These are phyloP conservation scores for Venturia effusa DNA, from an alignment of 2,329 filamentous ascomycete species.

Conservation along the genomic window DNA sequence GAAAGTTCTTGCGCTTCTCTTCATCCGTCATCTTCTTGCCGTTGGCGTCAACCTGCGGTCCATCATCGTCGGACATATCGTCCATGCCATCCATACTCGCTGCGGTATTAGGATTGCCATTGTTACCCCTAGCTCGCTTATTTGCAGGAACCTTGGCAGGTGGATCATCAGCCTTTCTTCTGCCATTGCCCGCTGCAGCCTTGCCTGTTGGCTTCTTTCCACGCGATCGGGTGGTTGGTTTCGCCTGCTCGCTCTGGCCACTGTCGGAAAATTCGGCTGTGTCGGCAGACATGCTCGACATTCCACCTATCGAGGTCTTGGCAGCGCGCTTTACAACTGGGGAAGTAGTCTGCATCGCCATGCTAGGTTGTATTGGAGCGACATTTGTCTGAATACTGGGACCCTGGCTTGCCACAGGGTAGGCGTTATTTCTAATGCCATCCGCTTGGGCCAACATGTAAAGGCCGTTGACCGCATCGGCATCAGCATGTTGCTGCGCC, in stretches of 20 bases:
- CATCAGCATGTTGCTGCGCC: conserved; percentile 62
- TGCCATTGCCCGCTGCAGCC: conserved; percentile 31
- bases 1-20: conserved; percentile 95
- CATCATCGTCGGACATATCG: conserved; percentile 38
- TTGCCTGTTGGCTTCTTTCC: conserved; percentile 56
- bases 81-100: conserved; percentile 47
- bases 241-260: conserved; percentile 6
- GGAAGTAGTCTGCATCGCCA: conserved; percentile 39
- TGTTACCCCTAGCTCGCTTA: conserved; percentile 63
- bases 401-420: conserved; percentile 32
- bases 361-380: conserved; percentile 36
- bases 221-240: conserved; percentile 34
- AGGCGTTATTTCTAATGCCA: conserved; percentile 42
- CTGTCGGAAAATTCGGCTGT: conserved; percentile 12
- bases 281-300: neutral
- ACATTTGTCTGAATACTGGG: conserved; percentile 26
- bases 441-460: conserved; percentile 76
- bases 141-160: conserved; percentile 50
- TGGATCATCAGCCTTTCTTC: conserved; percentile 69
- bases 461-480: conserved; percentile 86
- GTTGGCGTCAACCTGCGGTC: conserved; percentile 38
- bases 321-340: conserved; percentile 33
- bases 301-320: conserved; percentile 30
- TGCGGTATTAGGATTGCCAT: conserved; percentile 33
- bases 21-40: conserved; percentile 92